Percentiles rank a stretch among this genome's conserved stretches.
Evolutionary conservation across 768 basidiomycete genomes (phyloP).

Genomic region (Trametes villosa): DNA sequence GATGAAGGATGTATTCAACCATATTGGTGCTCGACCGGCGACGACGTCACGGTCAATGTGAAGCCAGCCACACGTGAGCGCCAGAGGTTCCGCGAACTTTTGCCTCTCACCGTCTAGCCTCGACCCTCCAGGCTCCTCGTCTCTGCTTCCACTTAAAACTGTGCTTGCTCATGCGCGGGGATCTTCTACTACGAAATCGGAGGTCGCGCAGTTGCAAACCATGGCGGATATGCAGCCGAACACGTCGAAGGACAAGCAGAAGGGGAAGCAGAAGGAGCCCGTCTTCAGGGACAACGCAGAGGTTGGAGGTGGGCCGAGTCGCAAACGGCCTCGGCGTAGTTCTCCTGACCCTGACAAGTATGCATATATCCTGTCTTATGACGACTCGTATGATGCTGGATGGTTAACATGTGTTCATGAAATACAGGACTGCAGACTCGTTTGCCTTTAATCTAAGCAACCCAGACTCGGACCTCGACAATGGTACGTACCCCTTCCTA

Average conservation of each 20-base stretch:
- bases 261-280: not conserved
- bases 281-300: slow-evolving; percentile 31
- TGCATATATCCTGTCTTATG: not conserved
- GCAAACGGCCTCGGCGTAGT: not conserved
- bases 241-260: slow-evolving; percentile 2
- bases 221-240: not conserved
- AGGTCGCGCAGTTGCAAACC: slow-evolving; percentile 10
- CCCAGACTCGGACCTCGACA: slow-evolving; percentile 26
- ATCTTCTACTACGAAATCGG: no score
- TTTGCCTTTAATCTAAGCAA: slow-evolving; percentile 15
- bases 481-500: slow-evolving; percentile 22
- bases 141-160: no score
- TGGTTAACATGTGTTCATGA: not conserved
- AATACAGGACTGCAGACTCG: slow-evolving; percentile 16
- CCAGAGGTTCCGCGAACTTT: no score
- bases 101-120: no score
- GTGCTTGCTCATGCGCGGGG: no score
- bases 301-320: slow-evolving; percentile 23
- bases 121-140: no score
- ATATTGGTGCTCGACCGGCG: no score
- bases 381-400: not conserved
- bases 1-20: no score
- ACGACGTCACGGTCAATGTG: no score
- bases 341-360: slow-evolving; percentile 10
- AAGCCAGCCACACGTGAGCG: no score